These are phyloP conservation scores for Xylaria multiplex DNA, from an alignment of 2,329 filamentous ascomycete species.

Conservation along the genomic window DNA sequence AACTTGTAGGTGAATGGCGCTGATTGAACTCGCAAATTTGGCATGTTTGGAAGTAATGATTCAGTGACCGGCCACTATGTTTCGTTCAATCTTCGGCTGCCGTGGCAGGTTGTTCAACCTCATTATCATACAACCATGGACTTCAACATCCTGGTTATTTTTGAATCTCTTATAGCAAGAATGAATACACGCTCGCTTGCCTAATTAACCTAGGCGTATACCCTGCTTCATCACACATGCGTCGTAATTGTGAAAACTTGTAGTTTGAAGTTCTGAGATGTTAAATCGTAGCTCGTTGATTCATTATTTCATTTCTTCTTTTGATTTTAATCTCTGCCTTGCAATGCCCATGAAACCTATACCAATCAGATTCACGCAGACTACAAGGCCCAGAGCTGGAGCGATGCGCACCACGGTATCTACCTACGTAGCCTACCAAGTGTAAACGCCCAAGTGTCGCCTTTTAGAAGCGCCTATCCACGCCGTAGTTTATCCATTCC, in stretches of 20 bases:
- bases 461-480: no score
- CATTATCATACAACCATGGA: slow-evolving; percentile 17
- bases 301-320: background rate
- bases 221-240: background rate
- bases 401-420: no score
- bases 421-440: no score
- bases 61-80: slow-evolving; percentile 13
- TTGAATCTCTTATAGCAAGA: background rate
- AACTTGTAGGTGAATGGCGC: background rate
- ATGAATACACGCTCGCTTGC: slow-evolving; percentile 19
- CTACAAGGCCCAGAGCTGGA: no score
- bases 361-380: background rate
- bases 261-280: background rate
- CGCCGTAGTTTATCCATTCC: no score
- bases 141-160: slow-evolving; percentile 35
- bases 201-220: background rate
- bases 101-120: slow-evolving; percentile 31
- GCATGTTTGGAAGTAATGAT: background rate
- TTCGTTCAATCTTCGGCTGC: slow-evolving; percentile 28
- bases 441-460: no score
- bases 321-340: background rate
- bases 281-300: background rate
- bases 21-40: background rate
- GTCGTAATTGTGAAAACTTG: background rate
- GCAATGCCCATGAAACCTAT: background rate